Conservation (phyloP, 257 asterid genomes). For the Nicotiana otophora region DNA sequence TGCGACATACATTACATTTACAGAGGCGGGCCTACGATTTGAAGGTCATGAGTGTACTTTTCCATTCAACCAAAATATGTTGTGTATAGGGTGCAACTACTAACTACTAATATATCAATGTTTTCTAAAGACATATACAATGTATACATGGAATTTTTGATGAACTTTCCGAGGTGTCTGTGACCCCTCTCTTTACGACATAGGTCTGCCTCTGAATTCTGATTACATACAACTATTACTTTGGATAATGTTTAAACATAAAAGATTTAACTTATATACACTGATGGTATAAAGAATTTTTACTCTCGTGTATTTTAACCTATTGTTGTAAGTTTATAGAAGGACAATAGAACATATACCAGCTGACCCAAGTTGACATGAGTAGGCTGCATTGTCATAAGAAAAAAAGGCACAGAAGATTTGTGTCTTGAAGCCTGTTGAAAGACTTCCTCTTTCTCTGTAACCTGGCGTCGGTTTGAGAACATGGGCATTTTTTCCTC, state of each 20-base stretch:
- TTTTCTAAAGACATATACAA: no score
- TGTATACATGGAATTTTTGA: no score
- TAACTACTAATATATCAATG: no score
- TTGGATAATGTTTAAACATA: not conserved
- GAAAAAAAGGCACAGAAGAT: constrained; percentile 4
- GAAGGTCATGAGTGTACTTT: no score
- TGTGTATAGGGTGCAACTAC: no score
- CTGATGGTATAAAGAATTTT: not conserved
- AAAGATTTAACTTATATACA: not conserved
- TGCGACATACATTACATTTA: not conserved
- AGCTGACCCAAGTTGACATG: constrained; percentile 7
- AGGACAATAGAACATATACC: not conserved
- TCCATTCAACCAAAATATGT: no score
- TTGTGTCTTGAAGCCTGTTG: not conserved
- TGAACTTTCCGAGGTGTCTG: no score
- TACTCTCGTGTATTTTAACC: not conserved
- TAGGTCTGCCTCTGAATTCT: no score
- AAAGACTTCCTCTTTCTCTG: not conserved
- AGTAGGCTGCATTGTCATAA: constrained; percentile 9
- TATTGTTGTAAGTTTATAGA: not conserved
- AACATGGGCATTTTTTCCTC: not conserved
- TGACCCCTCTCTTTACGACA: no score
- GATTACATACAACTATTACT: not conserved
- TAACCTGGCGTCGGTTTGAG: not conserved
- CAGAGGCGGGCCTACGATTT: no score